Conservation (phyloP, 2,329 filamentous ascomycete genomes). For the Sclerotinia glacialis region DNA sequence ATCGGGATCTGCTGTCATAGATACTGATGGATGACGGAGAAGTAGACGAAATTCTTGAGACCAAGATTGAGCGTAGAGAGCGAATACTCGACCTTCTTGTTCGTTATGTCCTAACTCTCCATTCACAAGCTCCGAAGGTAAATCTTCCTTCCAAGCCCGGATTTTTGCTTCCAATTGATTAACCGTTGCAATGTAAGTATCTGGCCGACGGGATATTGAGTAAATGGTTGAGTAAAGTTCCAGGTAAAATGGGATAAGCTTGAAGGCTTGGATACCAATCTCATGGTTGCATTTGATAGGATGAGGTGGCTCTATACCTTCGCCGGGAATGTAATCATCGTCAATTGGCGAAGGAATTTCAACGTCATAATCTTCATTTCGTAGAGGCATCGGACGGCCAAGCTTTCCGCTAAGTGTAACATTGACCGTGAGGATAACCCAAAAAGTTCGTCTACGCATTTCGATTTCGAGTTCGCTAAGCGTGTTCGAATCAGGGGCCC, state of each 20-base stretch:
- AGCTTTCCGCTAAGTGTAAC: constrained; percentile 72
- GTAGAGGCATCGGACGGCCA: constrained; percentile 72
- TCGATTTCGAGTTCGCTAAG: constrained; percentile 63
- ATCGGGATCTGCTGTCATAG: constrained; percentile 52
- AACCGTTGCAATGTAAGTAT: constrained; percentile 62
- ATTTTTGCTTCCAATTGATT: constrained; percentile 64
- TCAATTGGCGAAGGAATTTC: constrained; percentile 70
- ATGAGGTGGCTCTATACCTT: constrained; percentile 59
- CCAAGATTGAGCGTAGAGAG: constrained; percentile 54
- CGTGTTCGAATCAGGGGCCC: constrained; percentile 46
- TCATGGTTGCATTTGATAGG: constrained; percentile 63
- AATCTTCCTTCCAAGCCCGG: constrained; percentile 58
- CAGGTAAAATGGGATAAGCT: constrained; percentile 63
- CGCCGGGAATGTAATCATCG: constrained; percentile 59
- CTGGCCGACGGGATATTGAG: constrained; percentile 60
- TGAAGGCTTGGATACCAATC: constrained; percentile 64
- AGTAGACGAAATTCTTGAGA: constrained; percentile 58
- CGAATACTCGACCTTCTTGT: constrained; percentile 48
- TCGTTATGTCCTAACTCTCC: constrained; percentile 44
- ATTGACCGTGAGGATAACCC: constrained; percentile 64
- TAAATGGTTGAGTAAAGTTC: constrained; percentile 78
- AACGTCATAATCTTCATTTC: constrained; percentile 72
- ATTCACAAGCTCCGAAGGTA: constrained; percentile 59
- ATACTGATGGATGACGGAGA: constrained; percentile 60
- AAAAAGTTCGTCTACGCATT: constrained; percentile 75